Evolutionary conservation across 1,284 basidiomycete genomes (phyloP).

Genomic region (Leucoagaricus sp.): DNA sequence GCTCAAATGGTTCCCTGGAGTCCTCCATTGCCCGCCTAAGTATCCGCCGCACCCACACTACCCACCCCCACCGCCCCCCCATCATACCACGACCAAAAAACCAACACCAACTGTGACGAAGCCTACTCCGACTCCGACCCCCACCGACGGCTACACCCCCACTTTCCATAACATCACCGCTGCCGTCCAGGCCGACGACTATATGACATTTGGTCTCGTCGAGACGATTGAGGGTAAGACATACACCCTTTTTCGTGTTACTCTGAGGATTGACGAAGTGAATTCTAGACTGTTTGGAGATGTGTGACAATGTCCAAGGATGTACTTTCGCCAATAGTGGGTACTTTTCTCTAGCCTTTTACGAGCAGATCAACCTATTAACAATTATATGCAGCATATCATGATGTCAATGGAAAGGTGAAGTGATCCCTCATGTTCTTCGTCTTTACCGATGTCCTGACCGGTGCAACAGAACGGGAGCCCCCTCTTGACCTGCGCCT

Average conservation of each 20-base stretch:
- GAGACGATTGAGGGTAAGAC: constrained; percentile 40
- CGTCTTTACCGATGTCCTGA: background rate
- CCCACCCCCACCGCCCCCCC: constrained; percentile 19
- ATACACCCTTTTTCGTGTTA: background rate
- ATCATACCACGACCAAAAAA: constrained; percentile 29
- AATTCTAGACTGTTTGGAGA: constrained; percentile 40
- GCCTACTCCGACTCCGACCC: constrained; percentile 17
- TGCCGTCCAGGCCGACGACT: constrained; percentile 42
- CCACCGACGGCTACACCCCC: constrained; percentile 35
- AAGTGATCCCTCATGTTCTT: too few relatives aligned
- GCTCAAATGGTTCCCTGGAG: constrained; percentile 4
- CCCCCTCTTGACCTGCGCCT: constrained; percentile 34
- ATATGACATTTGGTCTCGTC: constrained; percentile 44
- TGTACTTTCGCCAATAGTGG: constrained; percentile 46
- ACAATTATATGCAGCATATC: constrained; percentile 33
- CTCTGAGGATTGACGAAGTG: too few relatives aligned
- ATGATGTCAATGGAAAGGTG: constrained; percentile 46
- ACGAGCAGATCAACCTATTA: background rate
- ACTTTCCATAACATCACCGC: constrained; percentile 41
- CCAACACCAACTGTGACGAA: constrained; percentile 21
- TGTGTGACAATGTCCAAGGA: constrained; percentile 41
- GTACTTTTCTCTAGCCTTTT: constrained; percentile 16
- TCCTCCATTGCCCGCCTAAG: constrained; percentile 7
- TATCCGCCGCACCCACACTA: constrained; percentile 18
- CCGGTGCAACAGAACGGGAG: constrained; percentile 27